phyloP scores from a whole-genome alignment of 768 basidiomycete species.

The Pleurotus djamor region DNA sequence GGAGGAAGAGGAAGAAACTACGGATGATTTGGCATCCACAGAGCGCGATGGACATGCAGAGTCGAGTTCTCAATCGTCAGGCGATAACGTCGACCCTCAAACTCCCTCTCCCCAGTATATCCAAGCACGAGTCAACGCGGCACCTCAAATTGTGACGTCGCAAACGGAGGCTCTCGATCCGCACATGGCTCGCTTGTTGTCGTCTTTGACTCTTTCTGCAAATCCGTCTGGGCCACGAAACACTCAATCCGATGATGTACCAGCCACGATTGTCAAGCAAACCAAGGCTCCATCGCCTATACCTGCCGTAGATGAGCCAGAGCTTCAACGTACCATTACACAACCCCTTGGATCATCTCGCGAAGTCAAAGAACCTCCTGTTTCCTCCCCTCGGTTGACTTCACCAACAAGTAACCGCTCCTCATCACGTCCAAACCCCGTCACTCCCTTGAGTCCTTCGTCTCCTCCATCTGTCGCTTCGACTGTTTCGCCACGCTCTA shows the following conservation, averaged over 20 bases:
- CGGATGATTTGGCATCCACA: slow-evolving; percentile 12
- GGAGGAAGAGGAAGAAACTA: slow-evolving; percentile 8
- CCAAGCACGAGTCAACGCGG: slow-evolving; percentile 30
- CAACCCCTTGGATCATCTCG: too few relatives aligned
- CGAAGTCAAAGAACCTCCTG: too few relatives aligned
- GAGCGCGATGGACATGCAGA: slow-evolving; percentile 44
- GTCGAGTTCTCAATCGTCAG: slow-evolving; percentile 65
- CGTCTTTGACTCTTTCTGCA: slow-evolving; percentile 59
- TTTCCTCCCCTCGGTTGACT: not conserved
- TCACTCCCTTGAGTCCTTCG: slow-evolving; percentile 5
- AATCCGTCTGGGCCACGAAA: slow-evolving; percentile 17
- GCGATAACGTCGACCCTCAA: slow-evolving; percentile 58
- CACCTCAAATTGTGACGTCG: slow-evolving; percentile 20
- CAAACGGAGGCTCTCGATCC: slow-evolving; percentile 48
- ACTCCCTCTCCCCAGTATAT: slow-evolving; percentile 63
- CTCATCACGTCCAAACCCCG: not conserved
- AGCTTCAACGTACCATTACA: too few relatives aligned
- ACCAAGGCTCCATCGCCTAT: slow-evolving; percentile 6
- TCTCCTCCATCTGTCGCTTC: slow-evolving; percentile 15
- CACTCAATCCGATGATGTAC: not conserved
- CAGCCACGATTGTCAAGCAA: not conserved
- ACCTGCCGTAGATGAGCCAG: too few relatives aligned
- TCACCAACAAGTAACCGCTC: not conserved
- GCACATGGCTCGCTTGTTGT: slow-evolving; percentile 68
- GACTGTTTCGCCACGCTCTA: slow-evolving; percentile 18